Percentiles rank a stretch among this genome's conserved stretches.
Conservation (phyloP, 1,139 yeast genomes). For the Pichia sp. region DNA sequence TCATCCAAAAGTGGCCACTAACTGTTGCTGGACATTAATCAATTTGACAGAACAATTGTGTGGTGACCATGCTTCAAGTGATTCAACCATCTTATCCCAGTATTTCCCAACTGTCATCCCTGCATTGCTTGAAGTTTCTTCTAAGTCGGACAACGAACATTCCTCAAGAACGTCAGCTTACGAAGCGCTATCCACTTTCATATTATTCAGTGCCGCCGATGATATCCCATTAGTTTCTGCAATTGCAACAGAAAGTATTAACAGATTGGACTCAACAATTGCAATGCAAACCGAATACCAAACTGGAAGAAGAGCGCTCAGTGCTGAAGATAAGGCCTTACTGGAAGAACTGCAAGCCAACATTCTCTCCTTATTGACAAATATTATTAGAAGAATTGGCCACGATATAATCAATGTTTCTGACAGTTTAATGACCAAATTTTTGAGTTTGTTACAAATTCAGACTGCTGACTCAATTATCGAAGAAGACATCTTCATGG, state of each 20-base stretch:
- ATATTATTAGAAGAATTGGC: constrained; percentile 80
- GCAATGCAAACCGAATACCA: constrained; percentile 43
- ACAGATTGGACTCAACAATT: constrained; percentile 66
- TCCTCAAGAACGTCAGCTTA: constrained; percentile 94
- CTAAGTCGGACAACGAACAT: constrained; percentile 73
- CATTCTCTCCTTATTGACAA: constrained; percentile 80
- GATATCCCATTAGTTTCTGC: constrained; percentile 65
- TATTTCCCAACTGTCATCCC: constrained; percentile 69
- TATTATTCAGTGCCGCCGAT: constrained; percentile 67
- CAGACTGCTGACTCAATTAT: constrained; percentile 69
- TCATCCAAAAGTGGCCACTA: constrained; percentile 88
- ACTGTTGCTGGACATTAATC: constrained; percentile 96
- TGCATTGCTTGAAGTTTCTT: constrained; percentile 63
- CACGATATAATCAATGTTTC: constrained; percentile 62
- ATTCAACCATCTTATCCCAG: constrained; percentile 58
- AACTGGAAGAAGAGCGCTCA: constrained; percentile 24
- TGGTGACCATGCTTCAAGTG: constrained; percentile 39
- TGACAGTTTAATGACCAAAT: constrained; percentile 79
- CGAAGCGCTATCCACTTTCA: constrained; percentile 84
- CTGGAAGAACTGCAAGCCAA: constrained; percentile 88
- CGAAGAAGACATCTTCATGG: constrained; percentile 92
- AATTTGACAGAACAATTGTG: constrained; percentile 84
- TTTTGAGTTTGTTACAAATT: constrained; percentile 60
- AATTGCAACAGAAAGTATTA: constrained; percentile 70
- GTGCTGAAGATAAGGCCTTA: constrained; percentile 67